Base-by-base conservation (phyloP, 2,329 filamentous ascomycete species). In the Paraphaeosphaeria sporulosa region DNA sequence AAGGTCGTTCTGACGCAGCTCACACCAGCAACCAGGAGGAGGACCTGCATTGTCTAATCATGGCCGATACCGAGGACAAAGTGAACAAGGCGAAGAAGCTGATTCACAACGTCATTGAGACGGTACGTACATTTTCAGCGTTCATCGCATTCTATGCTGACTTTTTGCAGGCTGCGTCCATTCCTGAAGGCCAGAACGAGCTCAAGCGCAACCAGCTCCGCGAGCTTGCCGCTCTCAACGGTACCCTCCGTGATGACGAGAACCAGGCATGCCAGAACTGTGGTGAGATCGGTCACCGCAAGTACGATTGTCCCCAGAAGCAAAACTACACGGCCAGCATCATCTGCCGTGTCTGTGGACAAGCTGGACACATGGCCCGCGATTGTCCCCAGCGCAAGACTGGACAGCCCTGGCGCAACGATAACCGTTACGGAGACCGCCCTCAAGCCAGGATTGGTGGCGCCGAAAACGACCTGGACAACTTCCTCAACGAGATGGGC, bases 1-100 rank as follows among this genome's bases (percentile, higher is more conserved):
- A 99, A 81, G 95, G 95, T 70, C 93, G 95, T 70, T 98, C 95
- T 83, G 95, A 99, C 80, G 95, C 95, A 73, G 95, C 95, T 83
- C 95, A 99, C 82, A 93, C 94, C 80, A 98, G 95, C 87, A 99
- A 99, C 85, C 95, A 99, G 86, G 95, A 99, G 84, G 95, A 99
- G 83, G 95, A 99, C 79, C 86, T 99, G 59, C 95, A 99, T 82
- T 99, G 95, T 81, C 84, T 99, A 78, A 98, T 99, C 83, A 99
- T 99, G 95, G 95, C 95, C 75, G 95, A 99, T 76, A 98, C 94
- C 40, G 96, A 99, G 83, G 95, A 99, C 65, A 99, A 99, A 84
- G 94, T 99, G 78, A 96, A 96, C 84, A 99, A 98, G 82, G 95
- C 95, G 68, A 99, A 98, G 85, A 93, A 96, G 81, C 82, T 98